Base-by-base conservation (phyloP, 2,329 filamentous ascomycete genomes). In the Penicillium hordei region DNA sequence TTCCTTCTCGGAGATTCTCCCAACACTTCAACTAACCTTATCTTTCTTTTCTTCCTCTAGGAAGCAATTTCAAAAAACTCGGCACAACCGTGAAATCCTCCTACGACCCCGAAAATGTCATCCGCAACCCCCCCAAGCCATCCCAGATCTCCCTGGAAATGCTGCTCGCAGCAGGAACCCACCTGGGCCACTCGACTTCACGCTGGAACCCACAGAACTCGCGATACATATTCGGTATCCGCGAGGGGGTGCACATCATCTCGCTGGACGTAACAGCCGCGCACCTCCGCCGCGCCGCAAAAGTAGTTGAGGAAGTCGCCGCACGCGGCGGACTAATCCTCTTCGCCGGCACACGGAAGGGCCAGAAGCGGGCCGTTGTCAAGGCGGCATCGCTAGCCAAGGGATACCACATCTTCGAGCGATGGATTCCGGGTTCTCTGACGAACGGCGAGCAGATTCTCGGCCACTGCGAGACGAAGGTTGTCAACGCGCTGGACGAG, bases 151-250 rank as follows among this genome's bases (percentile, higher is more conserved):
- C 92, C 48, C 86, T 99, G 59, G 93, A 97, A 79, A 83, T 96
- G 60, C 85, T 99, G 61, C 88, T 96, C 81, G 90, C 92, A 45
- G 87, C 89, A 33, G 91, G 96, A 78, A 86, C 86, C 54, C 92
- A 96, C 77, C 86, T 97, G 75, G 94, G 94, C 62, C 94, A 99
- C 78, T 85, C 90, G 69, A 93, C 89, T 0, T 90, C 90, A 60
- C 83, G 93, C 49, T 99, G 94, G 94, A 96, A 99, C 77, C 93
- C 94, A 12, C 88, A 86, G 52, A 99, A 97, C 79, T 88, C 92
- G 63, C 86, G 90, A 65, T 97, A 97, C 78, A 97, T 99, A 73
- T 93, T 90, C 73, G 94, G 94, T 67, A 85, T 96, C 60, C 84
- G 94, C 44, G 85, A 94, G 65, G 91, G 89, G 17, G 88, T 96